Conservation (phyloP, 371 early-diverging fungal species). For the Syncephalastrum monosporum region DNA sequence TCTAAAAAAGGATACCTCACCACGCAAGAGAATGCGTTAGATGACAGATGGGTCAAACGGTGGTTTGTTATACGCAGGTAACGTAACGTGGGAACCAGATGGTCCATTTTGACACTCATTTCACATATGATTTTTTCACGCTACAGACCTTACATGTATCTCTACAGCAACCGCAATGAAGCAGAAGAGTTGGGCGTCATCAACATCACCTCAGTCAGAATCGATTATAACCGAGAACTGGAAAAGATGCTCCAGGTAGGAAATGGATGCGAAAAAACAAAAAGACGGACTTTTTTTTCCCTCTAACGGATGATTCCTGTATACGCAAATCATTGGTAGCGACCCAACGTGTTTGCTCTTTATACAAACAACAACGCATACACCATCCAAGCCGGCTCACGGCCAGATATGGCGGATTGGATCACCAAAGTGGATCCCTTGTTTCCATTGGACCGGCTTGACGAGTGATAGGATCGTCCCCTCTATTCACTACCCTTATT, state of each 20-base stretch:
- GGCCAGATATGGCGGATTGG: constrained; percentile 79
- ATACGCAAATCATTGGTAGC: constrained; percentile 36
- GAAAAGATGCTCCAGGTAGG: constrained; percentile 67
- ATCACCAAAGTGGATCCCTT: constrained; percentile 69
- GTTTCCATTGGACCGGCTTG: constrained; percentile 43
- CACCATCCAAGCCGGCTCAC: constrained; percentile 68
- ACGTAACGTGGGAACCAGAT: neutral
- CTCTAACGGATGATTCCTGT: constrained; percentile 52
- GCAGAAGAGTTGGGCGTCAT: constrained; percentile 71
- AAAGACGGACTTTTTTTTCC: too few species aligned
- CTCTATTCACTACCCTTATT: neutral
- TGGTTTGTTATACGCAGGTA: constrained; percentile 84
- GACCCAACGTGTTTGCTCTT: constrained; percentile 74
- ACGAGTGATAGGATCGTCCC: constrained; percentile 2
- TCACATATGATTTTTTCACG: neutral
- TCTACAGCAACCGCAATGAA: constrained; percentile 66
- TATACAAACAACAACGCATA: constrained; percentile 80
- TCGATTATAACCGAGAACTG: constrained; percentile 68
- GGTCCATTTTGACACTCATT: neutral
- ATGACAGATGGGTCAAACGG: constrained; percentile 73
- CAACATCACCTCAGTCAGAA: constrained; percentile 70
- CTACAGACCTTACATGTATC: constrained; percentile 74
- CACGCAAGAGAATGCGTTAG: constrained; percentile 58
- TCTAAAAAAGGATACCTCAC: constrained; percentile 65
- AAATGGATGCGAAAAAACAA: neutral